Conservation (phyloP, 1,284 basidiomycete genomes). For the Malassezia japonica region DNA sequence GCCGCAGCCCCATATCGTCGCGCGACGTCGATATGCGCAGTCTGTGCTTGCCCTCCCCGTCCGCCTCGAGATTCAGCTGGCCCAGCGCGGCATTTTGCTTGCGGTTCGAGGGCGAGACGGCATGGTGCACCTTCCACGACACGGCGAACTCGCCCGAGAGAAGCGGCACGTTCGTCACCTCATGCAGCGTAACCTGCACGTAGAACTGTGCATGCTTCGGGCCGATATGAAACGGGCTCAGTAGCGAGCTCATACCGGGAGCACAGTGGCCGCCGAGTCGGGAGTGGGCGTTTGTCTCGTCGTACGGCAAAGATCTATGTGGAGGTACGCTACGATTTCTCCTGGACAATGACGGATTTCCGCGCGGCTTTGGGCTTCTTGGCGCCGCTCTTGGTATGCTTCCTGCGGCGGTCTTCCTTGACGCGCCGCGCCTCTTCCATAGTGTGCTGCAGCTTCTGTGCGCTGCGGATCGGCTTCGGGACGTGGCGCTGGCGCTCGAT, state of each 20-base stretch:
- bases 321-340: constrained; percentile 22
- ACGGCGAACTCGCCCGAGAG: constrained; percentile 65
- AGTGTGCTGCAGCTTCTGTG: constrained; percentile 74
- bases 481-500: constrained; percentile 75
- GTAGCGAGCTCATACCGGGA: constrained; percentile 26
- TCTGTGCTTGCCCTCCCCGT: too few species aligned
- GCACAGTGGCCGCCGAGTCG: too few species aligned
- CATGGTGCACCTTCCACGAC: constrained; percentile 61
- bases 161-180: constrained; percentile 65
- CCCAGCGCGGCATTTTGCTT: not conserved
- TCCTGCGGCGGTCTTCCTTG: constrained; percentile 83
- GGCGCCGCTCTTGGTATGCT: constrained; percentile 61
- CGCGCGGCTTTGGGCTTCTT: constrained; percentile 83
- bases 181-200: constrained; percentile 60
- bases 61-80: constrained; percentile 46
- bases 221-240: constrained; percentile 51
- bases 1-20: not conserved
- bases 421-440: constrained; percentile 81
- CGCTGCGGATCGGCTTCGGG: constrained; percentile 80
- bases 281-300: too few species aligned
- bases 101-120: not conserved
- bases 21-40: too few species aligned
- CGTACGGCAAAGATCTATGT: too few species aligned
- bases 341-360: constrained; percentile 52
- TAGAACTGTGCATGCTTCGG: constrained; percentile 56